phyloP scores from a whole-genome alignment of 768 basidiomycete genomes.

The Tricholoma furcatifolium region DNA sequence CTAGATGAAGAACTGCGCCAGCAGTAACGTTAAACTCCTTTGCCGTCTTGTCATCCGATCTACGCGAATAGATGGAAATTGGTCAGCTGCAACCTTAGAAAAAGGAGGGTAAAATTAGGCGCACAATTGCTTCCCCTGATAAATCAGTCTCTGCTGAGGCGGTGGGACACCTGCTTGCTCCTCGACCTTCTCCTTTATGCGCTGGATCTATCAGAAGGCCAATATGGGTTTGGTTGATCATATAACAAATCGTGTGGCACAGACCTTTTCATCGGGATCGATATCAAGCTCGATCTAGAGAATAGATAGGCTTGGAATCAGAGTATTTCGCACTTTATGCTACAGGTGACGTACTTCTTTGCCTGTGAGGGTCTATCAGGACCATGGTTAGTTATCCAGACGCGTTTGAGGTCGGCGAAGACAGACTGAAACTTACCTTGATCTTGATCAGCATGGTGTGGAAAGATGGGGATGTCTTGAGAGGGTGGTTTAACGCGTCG shows the following conservation, averaged over 20 bases:
- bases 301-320: neutral
- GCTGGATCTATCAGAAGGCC: slow-evolving; percentile 62
- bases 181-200: slow-evolving; percentile 97
- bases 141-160: slow-evolving; percentile 93
- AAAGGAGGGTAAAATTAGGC: slow-evolving; percentile 20
- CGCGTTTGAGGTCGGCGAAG: slow-evolving; percentile 6
- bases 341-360: slow-evolving; percentile 70
- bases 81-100: neutral
- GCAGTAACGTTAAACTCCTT: slow-evolving; percentile 80
- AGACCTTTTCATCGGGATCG: slow-evolving; percentile 82
- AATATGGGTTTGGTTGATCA: neutral
- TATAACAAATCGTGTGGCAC: slow-evolving; percentile 14
- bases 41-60: slow-evolving; percentile 90
- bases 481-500: slow-evolving; percentile 7
- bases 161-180: slow-evolving; percentile 98
- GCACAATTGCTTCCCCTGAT: slow-evolving; percentile 90
- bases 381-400: slow-evolving; percentile 3
- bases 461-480: neutral
- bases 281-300: slow-evolving; percentile 91
- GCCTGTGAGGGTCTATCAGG: slow-evolving; percentile 83
- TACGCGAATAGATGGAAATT: slow-evolving; percentile 28
- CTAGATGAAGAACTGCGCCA: slow-evolving; percentile 89
- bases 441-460: slow-evolving; percentile 82
- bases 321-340: neutral
- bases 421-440: slow-evolving; percentile 50